Base-by-base conservation (phyloP, 371 early-diverging fungal genomes). In the Mortierella sp. region DNA sequence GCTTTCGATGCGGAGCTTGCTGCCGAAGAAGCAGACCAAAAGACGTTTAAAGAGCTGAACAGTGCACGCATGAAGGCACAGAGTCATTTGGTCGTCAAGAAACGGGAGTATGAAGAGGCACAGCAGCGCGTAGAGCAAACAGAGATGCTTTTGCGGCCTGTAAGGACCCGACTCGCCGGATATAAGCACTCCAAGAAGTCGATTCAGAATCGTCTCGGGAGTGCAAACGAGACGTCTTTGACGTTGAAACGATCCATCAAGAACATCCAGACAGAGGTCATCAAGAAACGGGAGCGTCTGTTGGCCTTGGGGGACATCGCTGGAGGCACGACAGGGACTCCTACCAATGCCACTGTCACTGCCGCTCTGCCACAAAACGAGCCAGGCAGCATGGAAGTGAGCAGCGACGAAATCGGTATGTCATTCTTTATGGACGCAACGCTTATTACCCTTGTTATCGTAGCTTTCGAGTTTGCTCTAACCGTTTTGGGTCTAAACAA, bases 61-160 rank as follows among this genome's bases (percentile, higher is more conserved):
- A 34, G 31, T 24, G 43, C 26, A 6, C 21, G 64, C 6, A 39
- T 34, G 24, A 21, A 56, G 9, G 72, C 72, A 14, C 21, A 50
- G 21, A 60, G 47, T 24, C 26, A 31, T 4, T 56, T 72, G 15
- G 32, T 37, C 3, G 26, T 47, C 43, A 72, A 65, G 43, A 37
- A 21, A 28, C 62, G 50, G 23, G 67, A 73, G 17, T 55, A 67
- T n/a, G 68, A 66, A 31, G 62, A 66, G 15, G 73, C 73, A 3
- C 50, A 43, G 17, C 53, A 34, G 9, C 57, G 43, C 8, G 50
- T 73, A 4, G 37, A 52, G 31, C 39, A 64, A 6, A 27, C 56
- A 3, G 52, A 55, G 34, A 37, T 30, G 0, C 44, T 54, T 6
- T 17, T 60, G 4, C 49, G 26, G 6, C 46, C 60, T 0, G 8